Percentiles rank a stretch among this genome's conserved stretches.
These are phyloP conservation scores for Paraglomus occultum DNA, from an alignment of 192 early-diverging fungal genomes.

Conservation along the genomic window DNA sequence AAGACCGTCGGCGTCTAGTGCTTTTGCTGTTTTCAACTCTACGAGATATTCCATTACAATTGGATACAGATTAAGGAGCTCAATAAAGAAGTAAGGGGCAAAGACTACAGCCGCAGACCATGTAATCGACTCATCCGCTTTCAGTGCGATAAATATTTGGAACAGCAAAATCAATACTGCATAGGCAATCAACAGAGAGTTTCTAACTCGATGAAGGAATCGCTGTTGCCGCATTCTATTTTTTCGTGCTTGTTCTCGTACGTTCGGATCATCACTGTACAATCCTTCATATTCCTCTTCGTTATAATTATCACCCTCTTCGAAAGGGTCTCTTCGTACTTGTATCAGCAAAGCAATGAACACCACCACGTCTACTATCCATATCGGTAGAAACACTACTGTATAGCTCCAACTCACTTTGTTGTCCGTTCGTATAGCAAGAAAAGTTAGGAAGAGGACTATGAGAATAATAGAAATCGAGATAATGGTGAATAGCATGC, in stretches of 20 bases:
- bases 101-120: constrained; percentile 71
- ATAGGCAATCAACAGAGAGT: constrained; percentile 35
- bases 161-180: constrained; percentile 67
- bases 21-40: constrained; percentile 26
- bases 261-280: constrained; percentile 42
- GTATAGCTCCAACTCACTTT: constrained; percentile 67
- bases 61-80: constrained; percentile 63
- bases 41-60: constrained; percentile 38
- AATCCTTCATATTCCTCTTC: constrained; percentile 39
- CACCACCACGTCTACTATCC: constrained; percentile 62
- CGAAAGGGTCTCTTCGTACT: constrained; percentile 33
- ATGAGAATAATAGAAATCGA: constrained; percentile 58
- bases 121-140: constrained; percentile 60
- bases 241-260: constrained; percentile 41
- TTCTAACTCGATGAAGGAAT: constrained; percentile 21
- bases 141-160: constrained; percentile 73
- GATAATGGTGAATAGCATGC: constrained; percentile 53
- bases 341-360: constrained; percentile 39
- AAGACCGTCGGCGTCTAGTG: constrained; percentile 31
- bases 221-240: constrained; percentile 40
- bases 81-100: constrained; percentile 81
- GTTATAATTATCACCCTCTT: constrained; percentile 46
- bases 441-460: constrained; percentile 80
- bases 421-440: constrained; percentile 74
- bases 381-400: constrained; percentile 81